phyloP scores from a whole-genome alignment of 208 protist species.

The Acanthamoeba healyi region DNA sequence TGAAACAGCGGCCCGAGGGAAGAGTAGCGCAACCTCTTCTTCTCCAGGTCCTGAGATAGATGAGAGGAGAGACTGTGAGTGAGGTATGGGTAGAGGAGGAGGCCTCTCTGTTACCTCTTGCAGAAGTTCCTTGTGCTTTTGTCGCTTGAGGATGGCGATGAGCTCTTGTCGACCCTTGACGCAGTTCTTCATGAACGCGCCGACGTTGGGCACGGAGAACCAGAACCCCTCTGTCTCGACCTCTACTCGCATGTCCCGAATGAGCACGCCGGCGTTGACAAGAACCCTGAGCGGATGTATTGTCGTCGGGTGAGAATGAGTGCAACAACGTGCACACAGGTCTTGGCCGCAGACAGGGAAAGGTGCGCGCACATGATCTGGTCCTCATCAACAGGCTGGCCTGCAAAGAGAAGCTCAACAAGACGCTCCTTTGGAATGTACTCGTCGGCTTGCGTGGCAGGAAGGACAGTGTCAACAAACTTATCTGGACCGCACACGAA shows the following conservation, averaged over 20 bases:
- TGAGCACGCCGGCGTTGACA: slow-evolving; percentile 43
- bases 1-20: slow-evolving; percentile 38
- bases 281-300: slow-evolving; percentile 38
- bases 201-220: slow-evolving; percentile 68
- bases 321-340: not conserved
- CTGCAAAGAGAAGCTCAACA: slow-evolving; percentile 33
- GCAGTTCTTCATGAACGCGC: slow-evolving; percentile 33
- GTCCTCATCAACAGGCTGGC: not conserved
- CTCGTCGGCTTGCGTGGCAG: slow-evolving; percentile 10
- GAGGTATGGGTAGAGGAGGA: not conserved
- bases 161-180: slow-evolving; percentile 54
- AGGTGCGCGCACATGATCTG: slow-evolving; percentile 24
- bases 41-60: slow-evolving; percentile 5
- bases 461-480: slow-evolving; percentile 44
- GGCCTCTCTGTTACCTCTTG: slow-evolving; percentile 52
- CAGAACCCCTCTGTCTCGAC: slow-evolving; percentile 40
- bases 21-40: slow-evolving; percentile 36
- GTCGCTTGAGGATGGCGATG: slow-evolving; percentile 31
- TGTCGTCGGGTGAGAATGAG: not conserved
- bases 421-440: slow-evolving; percentile 53
- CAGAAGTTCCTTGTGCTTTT: slow-evolving; percentile 63
- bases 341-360: not conserved
- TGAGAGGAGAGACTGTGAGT: not conserved
- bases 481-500: not conserved
- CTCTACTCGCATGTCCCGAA: slow-evolving; percentile 4